Base-by-base conservation (phyloP, 83 land plant species). In the Larix sibirica region DNA sequence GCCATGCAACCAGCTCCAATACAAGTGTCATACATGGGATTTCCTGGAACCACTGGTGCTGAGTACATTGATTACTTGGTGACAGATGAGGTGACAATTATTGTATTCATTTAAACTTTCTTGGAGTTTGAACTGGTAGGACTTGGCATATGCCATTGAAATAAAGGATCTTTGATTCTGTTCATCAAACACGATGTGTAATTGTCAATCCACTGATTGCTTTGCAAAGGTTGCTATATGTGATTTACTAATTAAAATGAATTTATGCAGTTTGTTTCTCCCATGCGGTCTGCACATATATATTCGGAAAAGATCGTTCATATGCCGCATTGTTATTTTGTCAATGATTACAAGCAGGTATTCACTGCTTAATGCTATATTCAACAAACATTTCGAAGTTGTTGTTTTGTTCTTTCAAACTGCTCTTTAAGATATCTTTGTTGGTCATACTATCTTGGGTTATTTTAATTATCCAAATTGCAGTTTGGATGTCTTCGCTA, bases 301-400 rank as follows among this genome's bases (percentile, higher is more conserved):
- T 98, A 96, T 77, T 98, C 99, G 0, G 99, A 96, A 75, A 98
- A 91, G 84, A 86, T 98, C 83, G 99, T 98, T 17, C 99, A 96
- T 84, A 87, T 98, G 59, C 99, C 99, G n/a, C 97, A 98, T 83
- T 98, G 99, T 70, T 98, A 98, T 81, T 98, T 98, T 92, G 99
- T 96, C 8, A 98, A 98, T 89, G 99, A 98, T 75, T 98, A 98
- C 82, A 98, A 98, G 82, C 96, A 98, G 97, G 99, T 96, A 58
- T 42, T 80, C 14, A 44, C 3, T 40, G 76, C 23, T 8, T n/a
- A 71, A 38, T 40, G 42, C 4, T 71, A 33, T 58, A 21, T 65
- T 65, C 68, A n/a, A n/a, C 14, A 9, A 28, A 13, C 13, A 23
- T 67, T 67, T 67, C 14, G 10, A 67, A 28, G 31, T 67, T 24